A percentile compares a stretch with the other conserved stretches of the same genome.
These are phyloP conservation scores for Pseudocercospora pini-densiflorae DNA, from an alignment of 2,329 filamentous ascomycete genomes.

Conservation along the genomic window DNA sequence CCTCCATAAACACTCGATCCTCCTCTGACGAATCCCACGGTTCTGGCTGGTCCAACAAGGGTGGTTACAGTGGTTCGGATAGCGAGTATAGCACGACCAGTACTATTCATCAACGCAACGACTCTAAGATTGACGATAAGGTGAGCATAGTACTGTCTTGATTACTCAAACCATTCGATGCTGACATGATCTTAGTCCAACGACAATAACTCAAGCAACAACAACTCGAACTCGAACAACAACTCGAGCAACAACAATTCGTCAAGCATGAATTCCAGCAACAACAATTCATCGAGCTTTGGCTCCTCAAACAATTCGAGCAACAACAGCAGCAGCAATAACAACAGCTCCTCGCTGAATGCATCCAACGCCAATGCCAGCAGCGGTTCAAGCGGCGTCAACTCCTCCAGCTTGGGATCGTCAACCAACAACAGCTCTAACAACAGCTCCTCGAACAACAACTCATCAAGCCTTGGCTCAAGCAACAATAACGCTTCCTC, in stretches of 20 bases:
- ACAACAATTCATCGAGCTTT: conserved; percentile 4
- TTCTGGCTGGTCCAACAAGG: conserved; percentile 26
- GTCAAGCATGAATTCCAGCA: conserved; percentile 6
- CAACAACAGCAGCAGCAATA: conserved; percentile 4
- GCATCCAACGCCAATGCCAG: background rate
- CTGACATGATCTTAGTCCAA: conserved; percentile 1
- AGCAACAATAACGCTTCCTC: conserved; percentile 10
- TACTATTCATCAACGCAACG: conserved; percentile 15
- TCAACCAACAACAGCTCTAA: conserved; percentile 5
- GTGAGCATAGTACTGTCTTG: background rate
- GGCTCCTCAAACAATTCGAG: background rate
- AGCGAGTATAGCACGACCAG: conserved; percentile 25
- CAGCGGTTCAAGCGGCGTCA: conserved; percentile 12
- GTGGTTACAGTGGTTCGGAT: conserved; percentile 22
- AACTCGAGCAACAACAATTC: conserved; percentile 12
- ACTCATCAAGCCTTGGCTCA: background rate
- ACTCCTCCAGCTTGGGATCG: conserved; percentile 1
- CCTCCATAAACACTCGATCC: conserved; percentile 22
- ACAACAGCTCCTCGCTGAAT: background rate
- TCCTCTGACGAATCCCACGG: conserved; percentile 22
- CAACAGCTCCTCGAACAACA: conserved; percentile 7
- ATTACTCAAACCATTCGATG: background rate
- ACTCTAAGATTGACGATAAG: conserved; percentile 13
- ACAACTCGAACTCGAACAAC: conserved; percentile 15
- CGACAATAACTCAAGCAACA: conserved; percentile 14